Percentiles rank a stretch among this genome's conserved stretches.
These are phyloP conservation scores for Clarireedia paspali DNA, from an alignment of 2,329 filamentous ascomycete species.

Conservation along the genomic window DNA sequence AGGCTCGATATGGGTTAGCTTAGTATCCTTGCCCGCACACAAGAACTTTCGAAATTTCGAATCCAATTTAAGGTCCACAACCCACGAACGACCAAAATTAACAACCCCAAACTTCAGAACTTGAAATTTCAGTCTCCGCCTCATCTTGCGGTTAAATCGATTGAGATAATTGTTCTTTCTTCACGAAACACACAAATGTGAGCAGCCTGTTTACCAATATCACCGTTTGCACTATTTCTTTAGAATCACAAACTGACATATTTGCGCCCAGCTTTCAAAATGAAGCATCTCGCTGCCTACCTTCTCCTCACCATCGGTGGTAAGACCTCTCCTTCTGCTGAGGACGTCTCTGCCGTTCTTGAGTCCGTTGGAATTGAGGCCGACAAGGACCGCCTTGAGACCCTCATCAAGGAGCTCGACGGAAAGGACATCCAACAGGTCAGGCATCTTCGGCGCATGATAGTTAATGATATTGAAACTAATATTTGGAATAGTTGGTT, in stretches of 20 bases:
- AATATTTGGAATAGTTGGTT: conserved; percentile 63
- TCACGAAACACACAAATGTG: conserved; percentile 23
- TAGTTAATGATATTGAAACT: conserved; percentile 19
- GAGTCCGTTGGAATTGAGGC: conserved; percentile 92
- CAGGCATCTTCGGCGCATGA: conserved; percentile 29
- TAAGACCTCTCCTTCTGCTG: conserved; percentile 79
- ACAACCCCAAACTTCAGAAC: conserved; percentile 37
- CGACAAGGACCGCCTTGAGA: conserved; percentile 76
- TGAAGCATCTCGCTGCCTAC: conserved; percentile 99
- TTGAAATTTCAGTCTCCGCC: conserved; percentile 99
- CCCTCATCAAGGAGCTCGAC: conserved; percentile 83
- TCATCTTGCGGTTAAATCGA: conserved; percentile 97
- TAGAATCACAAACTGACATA: conserved; percentile 14
- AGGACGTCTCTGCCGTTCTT: conserved; percentile 83
- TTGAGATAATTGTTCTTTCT: conserved; percentile 80
- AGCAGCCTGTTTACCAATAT: conserved; percentile 4
- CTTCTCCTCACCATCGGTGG: conserved; percentile 92
- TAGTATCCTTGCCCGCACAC: not conserved
- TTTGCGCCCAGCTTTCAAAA: conserved; percentile 53
- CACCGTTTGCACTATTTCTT: not conserved
- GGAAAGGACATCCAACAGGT: conserved; percentile 93
- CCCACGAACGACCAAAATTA: not conserved
- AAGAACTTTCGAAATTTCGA: conserved; percentile 6
- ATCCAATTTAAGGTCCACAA: conserved; percentile 9
- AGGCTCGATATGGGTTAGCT: not conserved